Conservation (phyloP, 306 rosid genomes). For the Inga oerstediana region DNA sequence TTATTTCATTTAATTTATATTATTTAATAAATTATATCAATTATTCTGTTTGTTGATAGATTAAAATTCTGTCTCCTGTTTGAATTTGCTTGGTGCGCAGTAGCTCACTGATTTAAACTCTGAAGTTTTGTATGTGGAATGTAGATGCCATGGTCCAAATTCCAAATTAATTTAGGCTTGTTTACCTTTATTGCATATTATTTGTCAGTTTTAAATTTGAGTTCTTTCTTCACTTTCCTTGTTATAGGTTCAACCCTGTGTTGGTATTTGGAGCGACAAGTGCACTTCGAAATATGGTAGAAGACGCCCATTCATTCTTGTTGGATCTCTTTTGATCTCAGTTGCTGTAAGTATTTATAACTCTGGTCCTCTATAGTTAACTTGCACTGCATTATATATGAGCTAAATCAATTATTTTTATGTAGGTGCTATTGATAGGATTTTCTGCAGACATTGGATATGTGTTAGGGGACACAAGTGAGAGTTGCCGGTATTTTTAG, state of each 20-base stretch:
- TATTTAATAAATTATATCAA: background rate
- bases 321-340: conserved; percentile 87
- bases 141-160: background rate
- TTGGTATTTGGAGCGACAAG: conserved; percentile 96
- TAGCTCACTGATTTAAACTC: background rate
- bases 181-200: background rate
- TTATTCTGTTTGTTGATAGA: conserved; percentile 17
- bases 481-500: conserved; percentile 86
- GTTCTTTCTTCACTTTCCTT: background rate
- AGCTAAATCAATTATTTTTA: conserved; percentile 56
- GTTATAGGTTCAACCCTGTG: conserved; percentile 79
- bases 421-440: conserved; percentile 89
- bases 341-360: conserved; percentile 63
- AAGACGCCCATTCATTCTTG: conserved; percentile 94
- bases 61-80: background rate
- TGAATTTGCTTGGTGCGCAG: background rate
- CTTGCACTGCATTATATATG: background rate
- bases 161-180: background rate
- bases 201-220: background rate
- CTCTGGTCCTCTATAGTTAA: conserved; percentile 26
- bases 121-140: background rate
- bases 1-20: background rate
- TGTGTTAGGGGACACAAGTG: conserved; percentile 80
- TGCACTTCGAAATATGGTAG: conserved; percentile 91
- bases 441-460: conserved; percentile 98